A percentile compares a stretch with the other conserved stretches of the same genome.
phyloP scores from a whole-genome alignment of 305 asterid genomes.

The Euphrasia arctica region DNA sequence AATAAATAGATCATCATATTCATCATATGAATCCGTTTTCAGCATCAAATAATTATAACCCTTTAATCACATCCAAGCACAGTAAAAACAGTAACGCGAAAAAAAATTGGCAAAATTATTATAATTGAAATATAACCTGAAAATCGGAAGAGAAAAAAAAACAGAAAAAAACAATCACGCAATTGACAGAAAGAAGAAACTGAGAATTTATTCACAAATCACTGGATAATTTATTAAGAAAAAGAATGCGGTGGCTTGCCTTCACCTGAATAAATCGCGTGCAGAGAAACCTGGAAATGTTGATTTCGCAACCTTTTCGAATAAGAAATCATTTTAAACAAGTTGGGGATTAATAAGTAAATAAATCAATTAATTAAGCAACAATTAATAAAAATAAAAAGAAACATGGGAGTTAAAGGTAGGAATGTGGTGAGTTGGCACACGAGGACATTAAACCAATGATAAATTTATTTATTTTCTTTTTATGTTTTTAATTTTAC shows the following conservation, averaged over 20 bases:
- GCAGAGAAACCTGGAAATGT: slow-evolving; percentile 29
- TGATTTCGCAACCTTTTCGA: slow-evolving; percentile 28
- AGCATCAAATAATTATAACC: neutral
- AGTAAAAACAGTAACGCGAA: neutral
- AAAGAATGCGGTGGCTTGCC: slow-evolving; percentile 8
- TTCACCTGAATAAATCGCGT: slow-evolving; percentile 24
- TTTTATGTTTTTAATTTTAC: too few relatives aligned
- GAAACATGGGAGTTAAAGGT: too few relatives aligned
- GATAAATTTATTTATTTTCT: too few relatives aligned
- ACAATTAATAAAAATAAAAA: too few relatives aligned
- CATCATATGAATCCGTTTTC: neutral
- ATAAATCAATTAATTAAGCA: too few relatives aligned
- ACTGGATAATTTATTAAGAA: neutral
- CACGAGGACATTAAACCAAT: too few relatives aligned
- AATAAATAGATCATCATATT: neutral
- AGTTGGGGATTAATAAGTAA: too few relatives aligned
- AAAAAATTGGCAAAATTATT: neutral
- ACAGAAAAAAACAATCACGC: neutral
- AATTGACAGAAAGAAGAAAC: neutral
- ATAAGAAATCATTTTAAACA: too few relatives aligned
- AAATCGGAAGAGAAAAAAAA: neutral
- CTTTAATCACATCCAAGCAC: neutral
- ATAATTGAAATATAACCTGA: too few relatives aligned
- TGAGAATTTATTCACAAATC: neutral
- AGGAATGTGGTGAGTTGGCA: too few relatives aligned